Percentiles rank a stretch among this genome's conserved stretches.
Evolutionary conservation across 2,329 filamentous ascomycete species (phyloP).

Genomic region (Beauveria asiatica): DNA sequence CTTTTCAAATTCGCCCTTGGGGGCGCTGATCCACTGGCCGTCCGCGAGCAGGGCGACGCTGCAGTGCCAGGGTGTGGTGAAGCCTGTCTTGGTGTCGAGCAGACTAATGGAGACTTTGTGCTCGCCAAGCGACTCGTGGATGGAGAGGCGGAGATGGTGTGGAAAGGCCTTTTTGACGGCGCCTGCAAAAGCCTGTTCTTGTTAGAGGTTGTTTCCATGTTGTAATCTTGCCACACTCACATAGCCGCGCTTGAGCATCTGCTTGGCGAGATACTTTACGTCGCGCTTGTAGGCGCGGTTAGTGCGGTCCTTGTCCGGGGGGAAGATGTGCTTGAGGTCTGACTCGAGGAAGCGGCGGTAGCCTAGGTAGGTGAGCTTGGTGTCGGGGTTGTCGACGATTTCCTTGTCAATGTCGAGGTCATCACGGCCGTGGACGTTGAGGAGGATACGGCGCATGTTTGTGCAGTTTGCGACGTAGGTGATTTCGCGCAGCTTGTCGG

Average conservation of each 20-base stretch:
- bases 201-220: background rate
- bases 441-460: slow-evolving; percentile 21
- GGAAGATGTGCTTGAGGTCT: slow-evolving; percentile 22
- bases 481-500: slow-evolving; percentile 34
- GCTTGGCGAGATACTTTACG: slow-evolving; percentile 22
- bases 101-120: slow-evolving; percentile 22
- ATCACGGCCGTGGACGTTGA: slow-evolving; percentile 18
- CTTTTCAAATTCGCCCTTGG: slow-evolving; percentile 20
- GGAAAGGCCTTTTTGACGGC: slow-evolving; percentile 21
- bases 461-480: slow-evolving; percentile 24
- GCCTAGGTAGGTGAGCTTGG: slow-evolving; percentile 22
- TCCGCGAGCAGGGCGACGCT: slow-evolving; percentile 16
- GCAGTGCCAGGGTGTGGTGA: slow-evolving; percentile 26
- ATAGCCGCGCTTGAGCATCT: slow-evolving; percentile 24
- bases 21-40: slow-evolving; percentile 19
- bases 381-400: slow-evolving; percentile 21
- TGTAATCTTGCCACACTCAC: slow-evolving; percentile 13
- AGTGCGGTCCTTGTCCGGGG: slow-evolving; percentile 14
- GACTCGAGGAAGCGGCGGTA: slow-evolving; percentile 23
- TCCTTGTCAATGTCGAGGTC: slow-evolving; percentile 22
- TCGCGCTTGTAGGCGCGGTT: slow-evolving; percentile 19
- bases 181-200: slow-evolving; percentile 20
- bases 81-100: slow-evolving; percentile 22
- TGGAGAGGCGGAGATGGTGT: slow-evolving; percentile 21
- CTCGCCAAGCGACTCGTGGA: slow-evolving; percentile 21